Conservation (phyloP, 257 asterid genomes). For the Haberlea rhodopensis region DNA sequence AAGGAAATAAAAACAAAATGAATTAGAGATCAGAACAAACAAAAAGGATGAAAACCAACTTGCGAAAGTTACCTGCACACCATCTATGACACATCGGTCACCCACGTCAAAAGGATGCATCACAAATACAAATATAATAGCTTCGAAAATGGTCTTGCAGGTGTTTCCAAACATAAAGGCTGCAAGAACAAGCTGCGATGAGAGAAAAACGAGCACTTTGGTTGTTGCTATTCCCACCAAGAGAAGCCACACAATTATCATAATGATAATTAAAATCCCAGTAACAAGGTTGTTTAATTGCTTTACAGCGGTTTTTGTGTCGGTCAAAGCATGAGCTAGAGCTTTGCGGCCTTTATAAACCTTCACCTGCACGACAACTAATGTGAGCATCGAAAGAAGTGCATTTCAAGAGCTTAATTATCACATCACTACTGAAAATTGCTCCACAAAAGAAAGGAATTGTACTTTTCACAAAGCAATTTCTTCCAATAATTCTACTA, state of each 20-base stretch:
- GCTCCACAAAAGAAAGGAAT: no score
- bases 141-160: no score
- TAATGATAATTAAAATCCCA: slow-evolving; percentile 42
- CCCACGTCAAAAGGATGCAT: no score
- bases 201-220: slow-evolving; percentile 64
- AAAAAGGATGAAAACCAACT: neutral
- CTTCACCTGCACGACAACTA: slow-evolving; percentile 56
- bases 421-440: no score
- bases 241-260: slow-evolving; percentile 71
- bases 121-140: no score
- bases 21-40: slow-evolving; percentile 10
- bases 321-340: slow-evolving; percentile 76
- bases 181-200: slow-evolving; percentile 76
- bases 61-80: slow-evolving; percentile 60
- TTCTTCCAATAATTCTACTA: no score
- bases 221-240: slow-evolving; percentile 75
- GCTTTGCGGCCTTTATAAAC: slow-evolving; percentile 89
- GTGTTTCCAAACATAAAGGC: slow-evolving; percentile 88
- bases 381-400: neutral
- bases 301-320: slow-evolving; percentile 77
- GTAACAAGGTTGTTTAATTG: slow-evolving; percentile 65
- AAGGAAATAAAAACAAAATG: neutral
- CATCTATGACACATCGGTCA: slow-evolving; percentile 78
- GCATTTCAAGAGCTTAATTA: neutral
- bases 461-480: no score